phyloP scores from a whole-genome alignment of 2,329 filamentous ascomycete species.

The Clarireedia monteithiana region DNA sequence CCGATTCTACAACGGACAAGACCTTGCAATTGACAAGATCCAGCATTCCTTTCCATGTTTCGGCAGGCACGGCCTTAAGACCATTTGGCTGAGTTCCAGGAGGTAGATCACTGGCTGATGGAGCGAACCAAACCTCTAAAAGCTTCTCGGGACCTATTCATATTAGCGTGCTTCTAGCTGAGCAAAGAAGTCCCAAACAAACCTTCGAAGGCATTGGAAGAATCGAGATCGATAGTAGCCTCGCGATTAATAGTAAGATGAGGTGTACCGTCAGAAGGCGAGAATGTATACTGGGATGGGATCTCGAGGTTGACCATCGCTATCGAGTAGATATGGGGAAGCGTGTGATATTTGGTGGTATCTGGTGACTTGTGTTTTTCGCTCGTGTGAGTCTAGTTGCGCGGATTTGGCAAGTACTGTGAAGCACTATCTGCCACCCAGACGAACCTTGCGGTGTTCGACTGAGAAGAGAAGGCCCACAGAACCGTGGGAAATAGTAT shows the following conservation, averaged over 20 bases:
- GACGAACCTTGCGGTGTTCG: constrained; percentile 92
- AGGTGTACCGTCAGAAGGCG: constrained; percentile 74
- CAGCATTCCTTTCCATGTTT: constrained; percentile 93
- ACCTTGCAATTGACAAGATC: constrained; percentile 99
- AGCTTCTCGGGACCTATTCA: constrained; percentile 81
- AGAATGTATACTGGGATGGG: constrained; percentile 73
- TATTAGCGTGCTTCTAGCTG: constrained; percentile 22
- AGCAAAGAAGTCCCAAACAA: constrained; percentile 17
- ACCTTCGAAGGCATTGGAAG: constrained; percentile 94
- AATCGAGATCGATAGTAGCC: constrained; percentile 87
- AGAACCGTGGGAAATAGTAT: constrained; percentile 52
- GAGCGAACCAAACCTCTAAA: constrained; percentile 95
- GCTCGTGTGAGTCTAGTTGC: background rate
- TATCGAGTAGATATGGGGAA: constrained; percentile 19
- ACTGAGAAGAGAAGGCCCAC: constrained; percentile 97
- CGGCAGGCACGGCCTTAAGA: constrained; percentile 75
- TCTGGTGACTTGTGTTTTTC: background rate
- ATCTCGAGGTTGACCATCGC: constrained; percentile 83
- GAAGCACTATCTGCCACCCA: constrained; percentile 97
- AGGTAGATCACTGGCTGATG: constrained; percentile 66
- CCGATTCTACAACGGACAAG: constrained; percentile 85
- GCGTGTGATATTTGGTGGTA: background rate
- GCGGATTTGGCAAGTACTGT: constrained; percentile 44
- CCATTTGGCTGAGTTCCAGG: constrained; percentile 64
- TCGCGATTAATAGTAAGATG: constrained; percentile 96